These are phyloP conservation scores for Ganoderma meredithae DNA, from an alignment of 1,284 basidiomycete genomes.

Conservation along the genomic window DNA sequence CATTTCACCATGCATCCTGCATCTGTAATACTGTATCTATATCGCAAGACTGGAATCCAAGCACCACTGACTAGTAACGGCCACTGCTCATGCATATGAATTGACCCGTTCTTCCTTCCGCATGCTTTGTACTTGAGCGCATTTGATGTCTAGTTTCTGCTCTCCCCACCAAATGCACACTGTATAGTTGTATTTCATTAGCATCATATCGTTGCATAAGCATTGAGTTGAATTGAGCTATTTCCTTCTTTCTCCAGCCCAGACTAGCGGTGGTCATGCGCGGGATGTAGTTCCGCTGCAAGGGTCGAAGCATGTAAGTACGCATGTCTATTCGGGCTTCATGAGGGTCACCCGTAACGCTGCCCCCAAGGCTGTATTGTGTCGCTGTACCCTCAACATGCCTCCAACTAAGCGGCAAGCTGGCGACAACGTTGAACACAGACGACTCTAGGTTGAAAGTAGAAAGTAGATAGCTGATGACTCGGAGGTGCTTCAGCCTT, in stretches of 20 bases:
- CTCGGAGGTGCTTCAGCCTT: too few relatives aligned
- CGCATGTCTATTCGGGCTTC: too few relatives aligned
- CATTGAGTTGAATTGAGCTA: background rate
- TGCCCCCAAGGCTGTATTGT: too few relatives aligned
- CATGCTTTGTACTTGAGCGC: background rate
- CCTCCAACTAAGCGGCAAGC: too few relatives aligned
- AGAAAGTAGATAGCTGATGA: background rate
- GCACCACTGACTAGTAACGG: background rate
- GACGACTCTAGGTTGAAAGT: background rate
- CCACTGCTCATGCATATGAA: background rate
- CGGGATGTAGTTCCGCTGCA: too few relatives aligned
- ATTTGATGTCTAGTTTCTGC: background rate
- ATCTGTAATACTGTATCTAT: slow-evolving; percentile 57
- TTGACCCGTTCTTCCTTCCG: background rate
- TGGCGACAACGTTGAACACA: too few relatives aligned
- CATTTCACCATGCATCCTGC: background rate
- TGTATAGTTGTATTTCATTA: background rate
- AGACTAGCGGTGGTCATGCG: too few relatives aligned
- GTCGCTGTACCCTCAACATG: too few relatives aligned
- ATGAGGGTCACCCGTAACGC: too few relatives aligned
- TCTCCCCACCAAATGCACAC: background rate
- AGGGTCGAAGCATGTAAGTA: too few relatives aligned
- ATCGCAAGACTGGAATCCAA: background rate
- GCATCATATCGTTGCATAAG: background rate
- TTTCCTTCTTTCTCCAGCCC: background rate